Evolutionary conservation across 768 basidiomycete genomes (phyloP), one percentile per base, ranked within the genome.

Genomic region (Leccinellum rugosiceps): DNA sequence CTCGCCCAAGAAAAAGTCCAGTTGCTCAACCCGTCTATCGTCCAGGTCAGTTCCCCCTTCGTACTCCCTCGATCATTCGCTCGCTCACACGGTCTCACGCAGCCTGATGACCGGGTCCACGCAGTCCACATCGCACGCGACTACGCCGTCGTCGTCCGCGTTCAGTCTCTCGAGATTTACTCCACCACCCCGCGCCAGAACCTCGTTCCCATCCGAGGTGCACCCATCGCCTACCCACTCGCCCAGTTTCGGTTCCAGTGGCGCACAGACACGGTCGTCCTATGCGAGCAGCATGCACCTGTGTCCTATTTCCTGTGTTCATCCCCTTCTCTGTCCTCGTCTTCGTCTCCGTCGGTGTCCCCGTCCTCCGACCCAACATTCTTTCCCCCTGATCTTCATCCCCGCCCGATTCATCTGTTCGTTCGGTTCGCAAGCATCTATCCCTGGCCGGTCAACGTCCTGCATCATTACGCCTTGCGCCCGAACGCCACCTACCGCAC

Each of bases 381-480:
- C 35, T 35, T 17, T 38, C 9, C 35, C 8, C 17, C 35, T n/a
- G 17, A 41, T 11, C 7, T 25, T 1, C 15, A 0, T 10, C 17
- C 63, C 47, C 67, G 71, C 1, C 71, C 75, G 0, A 74, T 88
- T 54, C 78, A 78, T 60, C 68, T 88, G 17, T 74, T 84, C 44
- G 65, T 87, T 19, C 84, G 88, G 15, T 88, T 83, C 63, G 80
- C 78, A 13, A 83, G 80, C 65, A 75, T 73, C 53, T 82, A 79
- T 58, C 85, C 85, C 3, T 88, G 86, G 87, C 84, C 86, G 0
- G 79, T 84, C 59, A 88, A 90, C 67, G 70, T 83, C 25, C 75
- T 88, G n/a, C 84, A 88, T 61, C 82, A 85, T 67, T 86, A 79
- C 65, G 65, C 77, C 32, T 74, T 90, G 15, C 66, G 66, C 2